Percentiles rank a stretch among this genome's conserved stretches.
Evolutionary conservation across 345 rosid genomes (phyloP).

Genomic region (Eucalyptus shirleyi): DNA sequence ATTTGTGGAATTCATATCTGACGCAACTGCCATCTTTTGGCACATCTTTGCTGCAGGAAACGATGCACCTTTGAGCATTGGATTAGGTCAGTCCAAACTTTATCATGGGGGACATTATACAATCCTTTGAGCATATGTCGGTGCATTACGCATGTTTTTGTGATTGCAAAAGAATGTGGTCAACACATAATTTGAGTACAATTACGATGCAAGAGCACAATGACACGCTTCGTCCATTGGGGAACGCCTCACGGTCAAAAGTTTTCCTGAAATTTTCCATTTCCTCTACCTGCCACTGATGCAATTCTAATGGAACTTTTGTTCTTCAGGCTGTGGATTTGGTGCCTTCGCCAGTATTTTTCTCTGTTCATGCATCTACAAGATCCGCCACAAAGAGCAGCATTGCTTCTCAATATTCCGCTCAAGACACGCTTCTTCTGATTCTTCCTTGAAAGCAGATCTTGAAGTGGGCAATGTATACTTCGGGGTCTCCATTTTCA

Average conservation of each 20-base stretch:
- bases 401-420: no score
- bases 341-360: no score
- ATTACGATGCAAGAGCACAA: background rate
- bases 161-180: background rate
- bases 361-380: no score
- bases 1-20: background rate
- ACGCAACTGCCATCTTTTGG: background rate
- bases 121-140: background rate
- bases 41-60: conserved; percentile 6
- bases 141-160: background rate
- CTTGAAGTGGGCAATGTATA: no score
- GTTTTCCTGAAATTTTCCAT: background rate
- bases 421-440: no score
- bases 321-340: conserved; percentile 7
- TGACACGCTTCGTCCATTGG: background rate
- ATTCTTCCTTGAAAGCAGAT: no score
- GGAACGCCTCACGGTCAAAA: background rate
- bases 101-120: background rate
- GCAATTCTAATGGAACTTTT: background rate
- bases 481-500: no score
- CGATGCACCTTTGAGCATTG: background rate
- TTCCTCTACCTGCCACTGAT: background rate
- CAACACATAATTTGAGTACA: background rate
- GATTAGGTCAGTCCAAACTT: conserved; percentile 12
- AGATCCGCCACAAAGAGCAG: no score